Percentiles rank a stretch among this genome's conserved stretches.
phyloP scores from a whole-genome alignment of 495 filamentous ascomycete species.

The Barbatosphaeria neglecta region DNA sequence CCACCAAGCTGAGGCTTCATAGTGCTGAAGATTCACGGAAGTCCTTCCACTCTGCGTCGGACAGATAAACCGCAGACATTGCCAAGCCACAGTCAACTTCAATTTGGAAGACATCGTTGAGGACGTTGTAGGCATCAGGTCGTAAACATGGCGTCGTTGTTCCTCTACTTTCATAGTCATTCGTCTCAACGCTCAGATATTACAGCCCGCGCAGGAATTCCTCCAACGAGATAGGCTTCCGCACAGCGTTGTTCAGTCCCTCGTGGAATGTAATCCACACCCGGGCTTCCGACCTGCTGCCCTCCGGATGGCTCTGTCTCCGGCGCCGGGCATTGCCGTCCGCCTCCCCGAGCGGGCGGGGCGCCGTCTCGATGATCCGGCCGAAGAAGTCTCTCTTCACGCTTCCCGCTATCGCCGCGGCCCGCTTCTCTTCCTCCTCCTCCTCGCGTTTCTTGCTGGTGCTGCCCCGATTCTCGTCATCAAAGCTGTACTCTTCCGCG shows the following conservation, averaged over 20 bases:
- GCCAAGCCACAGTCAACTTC: too few relatives aligned
- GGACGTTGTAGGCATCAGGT: too few relatives aligned
- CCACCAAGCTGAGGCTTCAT: too few relatives aligned
- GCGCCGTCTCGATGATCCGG: slow-evolving; percentile 44
- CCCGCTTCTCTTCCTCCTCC: slow-evolving; percentile 12
- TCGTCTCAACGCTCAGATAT: too few relatives aligned
- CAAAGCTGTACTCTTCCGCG: slow-evolving; percentile 15
- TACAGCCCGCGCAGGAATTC: slow-evolving; percentile 67
- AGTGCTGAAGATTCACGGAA: too few relatives aligned
- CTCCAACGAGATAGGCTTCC: slow-evolving; percentile 77
- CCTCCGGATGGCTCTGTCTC: slow-evolving; percentile 20
- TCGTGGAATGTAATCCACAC: slow-evolving; percentile 95
- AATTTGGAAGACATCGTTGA: too few relatives aligned
- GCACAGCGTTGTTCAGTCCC: slow-evolving; percentile 91
- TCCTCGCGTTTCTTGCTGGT: slow-evolving; percentile 1
- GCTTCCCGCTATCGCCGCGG: slow-evolving; percentile 5
- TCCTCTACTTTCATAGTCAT: too few relatives aligned
- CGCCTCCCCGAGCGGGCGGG: slow-evolving; percentile 23
- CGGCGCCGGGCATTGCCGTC: slow-evolving; percentile 25
- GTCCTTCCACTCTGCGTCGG: too few relatives aligned
- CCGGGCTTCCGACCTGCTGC: slow-evolving; percentile 38
- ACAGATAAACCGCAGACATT: too few relatives aligned
- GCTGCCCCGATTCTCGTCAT: slow-evolving; percentile 28
- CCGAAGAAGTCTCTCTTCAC: slow-evolving; percentile 91
- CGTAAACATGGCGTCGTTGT: too few relatives aligned